phyloP scores from a whole-genome alignment of 371 early-diverging fungal species.

The Rhizoclosmatium hyalinum region DNA sequence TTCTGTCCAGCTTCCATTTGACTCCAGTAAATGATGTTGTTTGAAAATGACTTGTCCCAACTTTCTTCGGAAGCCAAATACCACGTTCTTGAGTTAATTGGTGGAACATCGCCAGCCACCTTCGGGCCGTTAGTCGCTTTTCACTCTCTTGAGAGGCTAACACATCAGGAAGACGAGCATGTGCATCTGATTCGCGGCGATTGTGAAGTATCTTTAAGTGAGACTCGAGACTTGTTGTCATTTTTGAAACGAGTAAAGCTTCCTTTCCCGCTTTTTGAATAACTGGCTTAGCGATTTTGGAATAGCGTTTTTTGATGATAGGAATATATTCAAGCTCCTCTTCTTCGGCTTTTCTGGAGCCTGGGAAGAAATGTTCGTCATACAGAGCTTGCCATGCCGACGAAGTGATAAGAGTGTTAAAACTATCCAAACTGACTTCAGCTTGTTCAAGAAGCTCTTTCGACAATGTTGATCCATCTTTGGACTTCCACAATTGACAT shows the following conservation, averaged over 20 bases:
- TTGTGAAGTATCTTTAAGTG: conserved; percentile 18
- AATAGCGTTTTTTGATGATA: conserved; percentile 38
- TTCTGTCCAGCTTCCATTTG: conserved; percentile 57
- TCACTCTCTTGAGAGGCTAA: conserved; percentile 43
- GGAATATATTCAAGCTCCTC: conserved; percentile 49
- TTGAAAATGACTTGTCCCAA: not conserved
- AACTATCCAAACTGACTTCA: conserved; percentile 33
- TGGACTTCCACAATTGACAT: conserved; percentile 19
- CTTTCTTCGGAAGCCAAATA: conserved; percentile 46
- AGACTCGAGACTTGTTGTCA: conserved; percentile 1
- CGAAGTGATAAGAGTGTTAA: conserved; percentile 44
- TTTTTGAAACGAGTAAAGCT: conserved; percentile 8
- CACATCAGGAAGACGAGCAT: conserved; percentile 30
- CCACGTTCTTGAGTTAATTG: conserved; percentile 53
- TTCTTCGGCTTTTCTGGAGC: conserved; percentile 50
- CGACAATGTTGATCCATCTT: conserved; percentile 22
- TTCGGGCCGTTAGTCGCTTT: conserved; percentile 34
- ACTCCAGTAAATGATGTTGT: not conserved
- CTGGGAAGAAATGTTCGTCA: conserved; percentile 49
- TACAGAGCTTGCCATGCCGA: conserved; percentile 48
- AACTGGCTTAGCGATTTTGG: conserved; percentile 34
- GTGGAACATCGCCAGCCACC: conserved; percentile 50
- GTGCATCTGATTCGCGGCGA: not conserved
- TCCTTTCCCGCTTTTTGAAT: conserved; percentile 27
- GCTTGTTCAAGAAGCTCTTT: conserved; percentile 30